These are phyloP conservation scores for Ophiocordyceps australis DNA, from an alignment of 2,329 filamentous ascomycete species.

Conservation along the genomic window DNA sequence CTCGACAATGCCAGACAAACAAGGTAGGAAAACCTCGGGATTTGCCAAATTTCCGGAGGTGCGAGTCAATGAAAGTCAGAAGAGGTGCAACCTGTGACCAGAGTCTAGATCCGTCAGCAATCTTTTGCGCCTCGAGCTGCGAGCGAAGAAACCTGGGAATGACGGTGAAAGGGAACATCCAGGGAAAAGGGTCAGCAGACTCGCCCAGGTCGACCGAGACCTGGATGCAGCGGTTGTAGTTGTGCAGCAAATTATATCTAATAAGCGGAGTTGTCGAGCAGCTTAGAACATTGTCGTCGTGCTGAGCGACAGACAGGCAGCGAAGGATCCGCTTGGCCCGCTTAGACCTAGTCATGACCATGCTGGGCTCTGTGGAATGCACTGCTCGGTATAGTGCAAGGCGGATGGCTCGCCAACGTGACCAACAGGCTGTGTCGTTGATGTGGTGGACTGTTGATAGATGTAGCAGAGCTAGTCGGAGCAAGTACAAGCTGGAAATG, in stretches of 20 bases:
- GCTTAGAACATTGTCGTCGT: slow-evolving; percentile 18
- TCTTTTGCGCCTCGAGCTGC: slow-evolving; percentile 9
- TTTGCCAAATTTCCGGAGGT: slow-evolving; percentile 5
- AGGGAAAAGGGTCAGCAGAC: slow-evolving; percentile 8
- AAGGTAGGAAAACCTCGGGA: slow-evolving; percentile 15
- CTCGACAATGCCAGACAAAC: slow-evolving; percentile 17
- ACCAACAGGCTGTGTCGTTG: neutral
- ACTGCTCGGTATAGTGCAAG: neutral
- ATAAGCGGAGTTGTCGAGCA: slow-evolving; percentile 9
- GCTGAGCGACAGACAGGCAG: slow-evolving; percentile 12
- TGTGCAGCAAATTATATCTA: slow-evolving; percentile 12
- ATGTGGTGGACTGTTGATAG: neutral
- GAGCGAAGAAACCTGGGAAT: slow-evolving; percentile 9
- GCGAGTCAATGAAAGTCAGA: slow-evolving; percentile 14
- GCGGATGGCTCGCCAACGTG: no score
- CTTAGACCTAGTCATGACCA: slow-evolving; percentile 9
- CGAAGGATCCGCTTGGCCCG: slow-evolving; percentile 18
- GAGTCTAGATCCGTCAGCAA: slow-evolving; percentile 12
- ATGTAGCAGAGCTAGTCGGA: neutral
- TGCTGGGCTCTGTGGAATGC: slow-evolving; percentile 4
- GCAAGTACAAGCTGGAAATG: neutral
- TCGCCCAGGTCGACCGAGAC: slow-evolving; percentile 11
- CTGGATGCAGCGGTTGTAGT: slow-evolving; percentile 10
- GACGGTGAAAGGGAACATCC: slow-evolving; percentile 3
- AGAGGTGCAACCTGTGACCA: slow-evolving; percentile 12